Evolutionary conservation across 2,329 filamentous ascomycete species (phyloP).

Genomic region (Dactylonectria macrodidyma): DNA sequence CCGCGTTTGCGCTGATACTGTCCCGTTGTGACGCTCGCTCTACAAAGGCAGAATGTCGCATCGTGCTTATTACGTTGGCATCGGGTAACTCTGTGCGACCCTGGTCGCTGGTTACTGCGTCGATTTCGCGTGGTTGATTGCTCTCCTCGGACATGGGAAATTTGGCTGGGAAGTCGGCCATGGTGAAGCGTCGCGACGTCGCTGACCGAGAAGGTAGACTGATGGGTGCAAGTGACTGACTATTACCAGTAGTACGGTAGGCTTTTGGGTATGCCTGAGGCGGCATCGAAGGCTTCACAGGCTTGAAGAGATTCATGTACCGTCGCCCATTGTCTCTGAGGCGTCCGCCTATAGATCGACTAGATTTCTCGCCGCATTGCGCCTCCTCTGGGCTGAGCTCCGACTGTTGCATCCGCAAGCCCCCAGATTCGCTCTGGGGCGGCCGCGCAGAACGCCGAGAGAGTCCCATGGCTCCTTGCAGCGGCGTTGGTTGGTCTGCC

Average conservation of each 20-base stretch:
- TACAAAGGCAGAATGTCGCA: conserved; percentile 9
- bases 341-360: conserved; percentile 22
- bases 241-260: not conserved
- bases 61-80: not conserved
- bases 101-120: not conserved
- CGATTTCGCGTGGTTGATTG: not conserved
- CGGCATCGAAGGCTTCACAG: not conserved
- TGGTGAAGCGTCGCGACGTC: not conserved
- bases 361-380: not conserved
- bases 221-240: not conserved
- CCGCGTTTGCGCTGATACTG: not conserved
- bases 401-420: not conserved
- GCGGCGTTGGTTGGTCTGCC: not conserved
- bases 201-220: not conserved
- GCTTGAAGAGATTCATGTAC: conserved; percentile 16
- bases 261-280: conserved; percentile 7
- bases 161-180: not conserved
- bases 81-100: not conserved
- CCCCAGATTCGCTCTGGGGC: not conserved
- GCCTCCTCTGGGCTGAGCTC: not conserved
- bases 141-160: not conserved
- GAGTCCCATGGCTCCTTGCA: not conserved
- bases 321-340: conserved; percentile 26
- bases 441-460: not conserved
- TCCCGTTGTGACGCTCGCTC: not conserved